Base-by-base conservation (phyloP, 108 stramenopile species). In the Cyclotella sp. region DNA sequence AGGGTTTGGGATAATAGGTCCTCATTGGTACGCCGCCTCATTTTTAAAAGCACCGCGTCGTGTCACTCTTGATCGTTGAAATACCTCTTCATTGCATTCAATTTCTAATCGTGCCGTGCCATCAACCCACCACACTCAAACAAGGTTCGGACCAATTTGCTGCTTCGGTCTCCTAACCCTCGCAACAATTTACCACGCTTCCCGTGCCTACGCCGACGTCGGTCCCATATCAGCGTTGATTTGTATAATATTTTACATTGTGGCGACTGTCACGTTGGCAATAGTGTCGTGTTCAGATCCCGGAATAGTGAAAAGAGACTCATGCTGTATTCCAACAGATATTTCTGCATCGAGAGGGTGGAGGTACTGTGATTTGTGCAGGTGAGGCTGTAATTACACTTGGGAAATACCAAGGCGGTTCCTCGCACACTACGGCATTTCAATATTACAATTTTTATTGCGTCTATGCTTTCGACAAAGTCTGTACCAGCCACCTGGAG, bases 281-380 rank as follows among this genome's bases (percentile, higher is more conserved):
- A 71, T 87, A 59, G 86, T 88, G 28, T 75, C 89, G 29, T 87
- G 83, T 46, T 81, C 85, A 1, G 91, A 92, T 90, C 93, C 93
- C 1, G 86, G 87, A 0, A 68, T 90, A n/a, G 86, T 87, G 4
- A 66, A 30, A 47, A 49, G 42, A 12, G 44, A 65, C 13, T 39
- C 19, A 41, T 46, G 68, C 29, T n/a, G n/a, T 57, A n/a, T 34
- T 43, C 29, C 68, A 59, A 13, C 29, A 29, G 72, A 54, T 28
- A 63, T 71, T 57, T 63, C 54, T 66, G 70, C 78, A 18, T 41
- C 84, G 49, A 72, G 63, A 12, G 81, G 74, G 49, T 91, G 84
- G 79, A 70, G 91, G 58, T 94, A 82, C 81, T 94, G 93, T 60
- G 93, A 92, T 73, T 81, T 89, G 13, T 94, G 93, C 54, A 74